phyloP scores from a whole-genome alignment of 139 green algal species.

The Chlorella sp. region DNA sequence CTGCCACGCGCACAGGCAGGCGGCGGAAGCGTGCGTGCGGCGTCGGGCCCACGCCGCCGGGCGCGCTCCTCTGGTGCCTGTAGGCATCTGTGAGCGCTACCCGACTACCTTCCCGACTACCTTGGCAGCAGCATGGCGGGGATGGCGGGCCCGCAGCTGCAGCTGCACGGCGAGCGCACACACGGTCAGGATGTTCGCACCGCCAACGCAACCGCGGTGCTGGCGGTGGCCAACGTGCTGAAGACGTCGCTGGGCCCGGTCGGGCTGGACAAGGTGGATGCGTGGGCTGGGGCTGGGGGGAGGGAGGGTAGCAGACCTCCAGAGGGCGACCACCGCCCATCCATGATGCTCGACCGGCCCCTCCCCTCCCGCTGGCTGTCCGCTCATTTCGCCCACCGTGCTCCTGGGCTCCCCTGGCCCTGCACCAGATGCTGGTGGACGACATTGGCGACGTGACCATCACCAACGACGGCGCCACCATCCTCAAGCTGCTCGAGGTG shows the following conservation, averaged over 20 bases:
- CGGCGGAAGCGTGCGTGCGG: no score
- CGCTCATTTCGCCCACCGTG: no score
- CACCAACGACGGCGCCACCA: conserved; percentile 99
- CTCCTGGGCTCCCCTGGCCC: neutral
- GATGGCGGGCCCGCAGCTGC: conserved; percentile 44
- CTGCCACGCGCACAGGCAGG: no score
- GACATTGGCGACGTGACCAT: conserved; percentile 99
- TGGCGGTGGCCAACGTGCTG: conserved; percentile 96
- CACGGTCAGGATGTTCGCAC: conserved; percentile 92
- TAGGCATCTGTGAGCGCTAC: no score
- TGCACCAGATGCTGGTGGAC: conserved; percentile 98
- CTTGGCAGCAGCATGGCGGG: conserved; percentile 13
- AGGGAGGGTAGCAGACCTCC: no score
- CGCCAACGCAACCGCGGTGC: conserved; percentile 93
- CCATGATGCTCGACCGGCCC: no score
- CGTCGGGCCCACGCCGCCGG: no score
- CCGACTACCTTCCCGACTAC: no score
- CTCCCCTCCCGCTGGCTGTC: no score
- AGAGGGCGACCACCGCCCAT: no score
- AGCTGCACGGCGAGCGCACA: conserved; percentile 81
- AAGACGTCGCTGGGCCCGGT: conserved; percentile 96
- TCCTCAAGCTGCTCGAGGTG: conserved; percentile 97
- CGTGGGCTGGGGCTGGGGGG: no score
- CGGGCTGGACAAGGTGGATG: conserved; percentile 97
- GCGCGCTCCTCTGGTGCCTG: no score